phyloP scores from a whole-genome alignment of 257 asterid species.

The Scutellaria minor region DNA sequence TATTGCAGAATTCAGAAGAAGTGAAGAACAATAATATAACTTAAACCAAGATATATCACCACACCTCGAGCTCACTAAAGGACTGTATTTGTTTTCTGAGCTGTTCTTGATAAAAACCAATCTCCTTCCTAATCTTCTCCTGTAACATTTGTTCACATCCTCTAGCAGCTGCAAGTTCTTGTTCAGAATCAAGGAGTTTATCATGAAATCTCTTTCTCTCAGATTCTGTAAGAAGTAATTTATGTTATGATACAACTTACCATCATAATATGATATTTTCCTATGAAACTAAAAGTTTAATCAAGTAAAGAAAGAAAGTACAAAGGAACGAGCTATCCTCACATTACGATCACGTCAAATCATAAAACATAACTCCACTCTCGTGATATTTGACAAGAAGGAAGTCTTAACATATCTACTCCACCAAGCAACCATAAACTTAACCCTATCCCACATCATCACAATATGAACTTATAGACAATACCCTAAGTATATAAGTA shows the following conservation, averaged over 20 bases:
- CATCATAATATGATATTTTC: constrained; percentile 32
- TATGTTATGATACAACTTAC: constrained; percentile 31
- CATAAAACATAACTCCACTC: too few relatives aligned
- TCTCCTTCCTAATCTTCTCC: constrained; percentile 76
- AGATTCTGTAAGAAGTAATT: constrained; percentile 59
- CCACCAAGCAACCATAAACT: too few relatives aligned
- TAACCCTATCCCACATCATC: constrained; percentile 2
- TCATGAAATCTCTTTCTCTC: constrained; percentile 76
- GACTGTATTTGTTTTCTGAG: constrained; percentile 75
- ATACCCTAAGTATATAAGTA: not conserved
- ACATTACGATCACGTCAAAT: too few relatives aligned
- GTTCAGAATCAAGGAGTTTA: constrained; percentile 72
- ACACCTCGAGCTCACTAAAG: constrained; percentile 87
- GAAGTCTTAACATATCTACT: too few relatives aligned
- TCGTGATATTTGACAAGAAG: too few relatives aligned
- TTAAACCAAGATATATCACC: constrained; percentile 25
- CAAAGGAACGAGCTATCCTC: too few relatives aligned
- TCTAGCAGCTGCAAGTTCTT: constrained; percentile 96
- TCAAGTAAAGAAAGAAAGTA: too few relatives aligned
- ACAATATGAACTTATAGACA: constrained; percentile 31
- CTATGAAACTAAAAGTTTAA: too few relatives aligned
- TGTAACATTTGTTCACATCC: constrained; percentile 79
- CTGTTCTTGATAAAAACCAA: constrained; percentile 77
- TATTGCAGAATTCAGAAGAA: constrained; percentile 10
- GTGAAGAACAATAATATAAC: not conserved